Conservation (phyloP, 169 alveolate genomes). For the Plasmodium gallinaceum region DNA sequence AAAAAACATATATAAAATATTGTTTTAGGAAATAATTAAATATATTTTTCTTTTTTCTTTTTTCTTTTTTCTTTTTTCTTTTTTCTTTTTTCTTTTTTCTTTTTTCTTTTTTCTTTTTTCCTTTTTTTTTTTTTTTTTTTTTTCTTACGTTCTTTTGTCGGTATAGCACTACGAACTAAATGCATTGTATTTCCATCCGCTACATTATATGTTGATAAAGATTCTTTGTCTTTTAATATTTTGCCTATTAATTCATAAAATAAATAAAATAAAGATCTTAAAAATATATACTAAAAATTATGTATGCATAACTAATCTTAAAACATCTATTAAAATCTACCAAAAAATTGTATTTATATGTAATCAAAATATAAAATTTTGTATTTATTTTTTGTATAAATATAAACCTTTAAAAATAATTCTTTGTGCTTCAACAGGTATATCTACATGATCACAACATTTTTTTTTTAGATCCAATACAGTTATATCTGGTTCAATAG, state of each 20-base stretch:
- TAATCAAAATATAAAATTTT: neutral
- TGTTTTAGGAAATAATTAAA: too few relatives aligned
- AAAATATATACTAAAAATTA: conserved; percentile 7
- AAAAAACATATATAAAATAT: neutral
- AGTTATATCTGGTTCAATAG: conserved; percentile 80
- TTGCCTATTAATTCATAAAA: conserved; percentile 82
- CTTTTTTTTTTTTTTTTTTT: conserved; percentile 60
- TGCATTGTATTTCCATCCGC: conserved; percentile 93
- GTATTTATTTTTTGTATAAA: conserved; percentile 2
- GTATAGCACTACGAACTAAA: conserved; percentile 90
- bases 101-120: conserved; percentile 36
- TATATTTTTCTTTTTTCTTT: conserved; percentile 35
- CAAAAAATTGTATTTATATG: too few relatives aligned
- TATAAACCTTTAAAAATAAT: conserved; percentile 88
- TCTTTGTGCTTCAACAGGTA: conserved; percentile 87
- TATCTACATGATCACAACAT: conserved; percentile 83
- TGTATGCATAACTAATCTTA: neutral
- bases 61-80: conserved; percentile 60
- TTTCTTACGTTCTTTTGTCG: conserved; percentile 72
- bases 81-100: conserved; percentile 56
- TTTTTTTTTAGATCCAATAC: conserved; percentile 85
- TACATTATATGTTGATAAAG: conserved; percentile 83
- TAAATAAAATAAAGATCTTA: neutral
- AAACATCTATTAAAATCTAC: neutral
- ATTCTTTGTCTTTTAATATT: conserved; percentile 91